phyloP scores from a whole-genome alignment of 345 rosid species.

The Syzygium aromaticum region DNA sequence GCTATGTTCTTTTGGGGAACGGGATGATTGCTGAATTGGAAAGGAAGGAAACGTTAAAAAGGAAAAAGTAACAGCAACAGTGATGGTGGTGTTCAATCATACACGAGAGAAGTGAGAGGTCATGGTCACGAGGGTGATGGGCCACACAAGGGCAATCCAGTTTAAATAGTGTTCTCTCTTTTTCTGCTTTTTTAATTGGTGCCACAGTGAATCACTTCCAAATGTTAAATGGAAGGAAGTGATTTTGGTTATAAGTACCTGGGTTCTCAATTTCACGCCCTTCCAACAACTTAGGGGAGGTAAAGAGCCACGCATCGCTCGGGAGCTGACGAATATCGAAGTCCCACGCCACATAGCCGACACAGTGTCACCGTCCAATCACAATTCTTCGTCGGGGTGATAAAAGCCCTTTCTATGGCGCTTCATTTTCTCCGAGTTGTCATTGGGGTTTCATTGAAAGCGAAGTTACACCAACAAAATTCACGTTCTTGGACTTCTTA shows the following conservation, averaged over 20 bases:
- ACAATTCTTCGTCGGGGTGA: neutral
- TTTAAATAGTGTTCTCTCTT: neutral
- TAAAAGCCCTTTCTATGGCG: neutral
- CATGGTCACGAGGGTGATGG: constrained; percentile 2
- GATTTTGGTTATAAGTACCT: neutral
- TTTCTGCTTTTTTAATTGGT: neutral
- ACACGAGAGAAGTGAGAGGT: constrained; percentile 3
- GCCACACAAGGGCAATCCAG: neutral
- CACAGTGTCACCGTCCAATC: neutral
- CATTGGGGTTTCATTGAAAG: neutral
- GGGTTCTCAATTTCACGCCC: neutral
- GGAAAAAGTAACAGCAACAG: neutral
- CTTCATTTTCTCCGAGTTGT: neutral
- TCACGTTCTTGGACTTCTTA: neutral
- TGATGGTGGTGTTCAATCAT: neutral
- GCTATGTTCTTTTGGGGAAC: neutral
- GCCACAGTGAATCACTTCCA: neutral
- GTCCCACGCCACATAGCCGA: neutral
- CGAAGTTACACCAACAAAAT: neutral
- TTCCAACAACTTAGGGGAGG: neutral
- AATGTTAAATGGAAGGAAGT: neutral
- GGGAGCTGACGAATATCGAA: neutral
- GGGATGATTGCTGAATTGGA: neutral
- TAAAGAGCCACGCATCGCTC: neutral
- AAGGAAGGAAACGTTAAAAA: neutral